Base-by-base conservation (phyloP, 179 eudicot species). In the Silene vulgaris region DNA sequence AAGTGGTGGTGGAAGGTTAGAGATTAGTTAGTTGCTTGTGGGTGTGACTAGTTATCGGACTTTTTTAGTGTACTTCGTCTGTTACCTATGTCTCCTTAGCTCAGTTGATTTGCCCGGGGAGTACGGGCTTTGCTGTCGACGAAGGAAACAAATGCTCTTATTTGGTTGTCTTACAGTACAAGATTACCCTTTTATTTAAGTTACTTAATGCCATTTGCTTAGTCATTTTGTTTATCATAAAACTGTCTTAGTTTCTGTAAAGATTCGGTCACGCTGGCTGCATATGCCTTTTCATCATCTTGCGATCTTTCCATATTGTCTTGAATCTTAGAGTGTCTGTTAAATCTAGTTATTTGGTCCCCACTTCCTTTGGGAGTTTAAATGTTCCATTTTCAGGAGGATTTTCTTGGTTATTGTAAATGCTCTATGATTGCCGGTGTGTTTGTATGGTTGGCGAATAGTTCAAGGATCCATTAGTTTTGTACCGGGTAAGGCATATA, bases 51-150 rank as follows among this genome's bases (percentile, higher is more conserved):
- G 50, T 63, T 88, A 35, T 75, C 13, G 59, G 48, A 83, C 68
- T 88, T 80, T 81, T 87, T 89, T 86, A 88, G 85, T 86, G 75
- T 78, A 76, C 16, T 74, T 64, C 78, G 82, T 82, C 89, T 85
- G 96, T 82, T 88, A 87, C 79, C 77, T 71, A 72, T 90, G 97
- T 92, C 89, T 82, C 90, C 93, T 87, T 7, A 67, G 89, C 76
- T 87, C 80, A 82, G 87, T 84, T 79, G 85, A 80, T 81, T 62
- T 32, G 43, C 80, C 90, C 90, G 89, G 72, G 76, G 86, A 86
- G 79, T 71, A 80, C 85, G 97, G 91, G 92, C 85, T 80, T 84
- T 90, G 96, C 91, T 84, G 79, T 86, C 83, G 79, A 76, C 81
- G 82, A 86, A 80, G 94, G 90, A 83, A 90, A 90, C 93, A 87